phyloP scores from a whole-genome alignment of 768 basidiomycete genomes.

The Russula abietina region DNA sequence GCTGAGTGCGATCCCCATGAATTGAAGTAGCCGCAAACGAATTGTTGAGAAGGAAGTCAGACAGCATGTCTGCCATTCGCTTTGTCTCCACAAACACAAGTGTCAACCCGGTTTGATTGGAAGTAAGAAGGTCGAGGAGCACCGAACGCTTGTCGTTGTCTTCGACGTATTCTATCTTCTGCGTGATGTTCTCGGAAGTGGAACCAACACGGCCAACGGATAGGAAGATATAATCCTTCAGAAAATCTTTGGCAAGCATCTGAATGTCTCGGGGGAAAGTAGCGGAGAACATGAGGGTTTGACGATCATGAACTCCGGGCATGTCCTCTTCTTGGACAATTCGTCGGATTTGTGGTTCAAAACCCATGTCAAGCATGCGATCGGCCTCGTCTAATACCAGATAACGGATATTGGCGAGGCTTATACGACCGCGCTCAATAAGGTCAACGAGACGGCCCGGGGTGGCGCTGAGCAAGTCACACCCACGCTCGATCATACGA shows the following conservation, averaged over 20 bases:
- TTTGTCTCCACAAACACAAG: constrained; percentile 99
- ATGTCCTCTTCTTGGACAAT: constrained; percentile 99
- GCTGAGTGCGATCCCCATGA: constrained; percentile 95
- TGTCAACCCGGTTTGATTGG: constrained; percentile 73
- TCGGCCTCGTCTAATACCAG: constrained; percentile 99
- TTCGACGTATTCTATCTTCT: constrained; percentile 98
- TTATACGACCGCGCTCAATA: constrained; percentile 96
- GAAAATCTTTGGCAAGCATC: constrained; percentile 89
- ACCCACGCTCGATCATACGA: constrained; percentile 90
- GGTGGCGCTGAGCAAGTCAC: constrained; percentile 94
- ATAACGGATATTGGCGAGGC: constrained; percentile 92
- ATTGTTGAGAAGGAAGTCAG: constrained; percentile 86
- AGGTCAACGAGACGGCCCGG: constrained; percentile 98
- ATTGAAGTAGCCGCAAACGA: constrained; percentile 90
- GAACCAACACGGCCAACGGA: constrained; percentile 97
- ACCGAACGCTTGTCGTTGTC: constrained; percentile 96
- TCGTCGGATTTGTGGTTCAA: constrained; percentile 97
- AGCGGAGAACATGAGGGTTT: constrained; percentile 99
- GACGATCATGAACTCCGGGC: constrained; percentile 86
- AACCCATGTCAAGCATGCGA: constrained; percentile 99
- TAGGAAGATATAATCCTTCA: constrained; percentile 98
- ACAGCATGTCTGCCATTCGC: constrained; percentile 97
- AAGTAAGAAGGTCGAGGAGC: constrained; percentile 85
- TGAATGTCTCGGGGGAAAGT: constrained; percentile 99
- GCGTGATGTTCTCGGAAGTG: constrained; percentile 99